Evolutionary conservation across 805 yeast genomes (phyloP), one percentile per base, ranked within the genome.

Genomic region (Wickerhamomyces tratensis): DNA sequence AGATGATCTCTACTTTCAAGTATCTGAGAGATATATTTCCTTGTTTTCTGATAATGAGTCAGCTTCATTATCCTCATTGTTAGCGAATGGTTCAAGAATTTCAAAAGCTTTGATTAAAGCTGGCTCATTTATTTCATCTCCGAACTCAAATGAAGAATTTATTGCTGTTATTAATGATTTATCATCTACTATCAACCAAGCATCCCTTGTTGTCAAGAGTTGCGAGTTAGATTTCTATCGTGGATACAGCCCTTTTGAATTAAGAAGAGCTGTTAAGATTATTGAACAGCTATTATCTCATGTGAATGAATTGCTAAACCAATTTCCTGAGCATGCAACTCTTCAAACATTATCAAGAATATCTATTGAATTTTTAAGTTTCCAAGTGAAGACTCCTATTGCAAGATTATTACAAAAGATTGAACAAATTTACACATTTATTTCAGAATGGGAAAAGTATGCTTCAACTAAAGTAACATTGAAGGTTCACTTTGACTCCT

Each of bases 321-420:
- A 79, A 54, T 93, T 96, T 96, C 97, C 98, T 0, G 98, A 94
- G 53, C 96, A 94, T 66, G 93, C 93, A 0, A 87, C 95, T 0
- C 63, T 93, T 40, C 80, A 72, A 44, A 86, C 82, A 20, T 69
- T 91, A 39, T 58, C 66, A 35, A 65, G 81, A 46, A 77, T 81
- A 8, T 74, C 84, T 48, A 62, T 69, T 13, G 98, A 89, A 56
- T 74, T 83, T 45, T 59, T 84, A 43, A 60, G 61, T 4, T 82
- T 68, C 52, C 76, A 95, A 0, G 68, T 79, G 2, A 64, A 68
- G 30, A 76, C 85, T 0, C 93, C 98, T 0, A 62, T 93, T 33
- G 89, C 89, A 9, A 74, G 83, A 50, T 71, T 81, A 43, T 67
- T 94, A 37, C 84, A 82, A 40, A 89, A 89, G 60, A 64, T 87